Evolutionary conservation across 768 basidiomycete genomes (phyloP), one percentile per base, ranked within the genome.

Genomic region (Imleria badia): DNA sequence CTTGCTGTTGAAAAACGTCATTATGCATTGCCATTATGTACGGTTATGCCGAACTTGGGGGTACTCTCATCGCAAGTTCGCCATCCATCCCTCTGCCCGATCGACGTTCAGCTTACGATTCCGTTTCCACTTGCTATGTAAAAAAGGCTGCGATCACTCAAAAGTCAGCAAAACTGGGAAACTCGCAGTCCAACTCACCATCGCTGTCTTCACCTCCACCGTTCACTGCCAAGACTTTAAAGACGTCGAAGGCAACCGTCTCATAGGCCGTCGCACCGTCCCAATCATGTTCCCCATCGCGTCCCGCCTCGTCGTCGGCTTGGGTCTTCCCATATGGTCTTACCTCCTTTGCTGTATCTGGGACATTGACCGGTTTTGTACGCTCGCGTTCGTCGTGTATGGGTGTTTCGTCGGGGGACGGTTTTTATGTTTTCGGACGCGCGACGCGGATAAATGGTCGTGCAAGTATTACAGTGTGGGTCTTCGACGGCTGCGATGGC

Each of bases 191-290:
- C 65, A 66, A 41, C 52, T 76, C 36, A 77, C 74, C 20, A 64
- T 72, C 9, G 67, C 67, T 0, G 72, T 78, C 14, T 70, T 79
- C 31, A 59, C 73, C 1, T 78, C 77, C 1, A 80, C 79, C 3
- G 75, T 79, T 14, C 78, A 81, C n/a, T 72, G 76, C 1, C 77
- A 80, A 61, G 80, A 81, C 54, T 81, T 76, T 53, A 69, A 75
- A 36, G 80, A 81, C 46, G 60, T 70, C 10, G 66, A 69, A 22
- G 79, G 78, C 0, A 79, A 81, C 46, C 58, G 61, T 5, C 48
- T 67, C 13, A 64, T 64, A 0, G 75, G 76, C 1, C 70, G 79
- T 7, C 31, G 64, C 2, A 81, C 79, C 0, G 60, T 81, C 23
- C 80, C 79, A 0, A 76, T 81, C 48, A 70, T 72, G 31, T 71